Evolutionary conservation across 176 grass and related monocot genomes (phyloP).

Genomic region (Hyparrhenia diplandra): DNA sequence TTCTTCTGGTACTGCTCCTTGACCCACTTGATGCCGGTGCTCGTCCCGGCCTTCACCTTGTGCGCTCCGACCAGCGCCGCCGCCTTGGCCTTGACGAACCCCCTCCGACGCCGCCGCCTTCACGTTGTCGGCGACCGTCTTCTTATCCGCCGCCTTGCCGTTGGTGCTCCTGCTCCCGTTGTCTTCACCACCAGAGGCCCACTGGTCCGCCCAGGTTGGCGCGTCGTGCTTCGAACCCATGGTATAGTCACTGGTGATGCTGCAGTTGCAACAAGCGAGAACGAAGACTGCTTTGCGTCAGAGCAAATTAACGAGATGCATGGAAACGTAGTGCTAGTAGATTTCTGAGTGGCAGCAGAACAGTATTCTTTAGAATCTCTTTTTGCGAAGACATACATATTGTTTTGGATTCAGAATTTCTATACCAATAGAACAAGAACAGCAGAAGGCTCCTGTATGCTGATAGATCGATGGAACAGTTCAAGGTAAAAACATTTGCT

Average conservation of each 20-base stretch:
- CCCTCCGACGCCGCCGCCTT: conserved; percentile 48
- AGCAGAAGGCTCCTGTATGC: neutral
- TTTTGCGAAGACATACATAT: too few species aligned
- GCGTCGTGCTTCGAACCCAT: conserved; percentile 38
- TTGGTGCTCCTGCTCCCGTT: neutral
- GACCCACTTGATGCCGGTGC: conserved; percentile 60
- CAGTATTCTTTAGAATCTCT: too few species aligned
- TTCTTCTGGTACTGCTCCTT: conserved; percentile 72
- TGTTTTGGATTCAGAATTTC: neutral
- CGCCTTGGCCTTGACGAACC: conserved; percentile 58
- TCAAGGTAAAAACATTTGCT: neutral
- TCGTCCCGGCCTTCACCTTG: conserved; percentile 58
- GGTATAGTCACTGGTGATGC: neutral
- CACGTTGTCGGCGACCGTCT: conserved; percentile 29
- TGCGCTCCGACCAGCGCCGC: conserved; percentile 45
- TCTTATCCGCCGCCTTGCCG: neutral
- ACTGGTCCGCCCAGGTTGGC: conserved; percentile 54
- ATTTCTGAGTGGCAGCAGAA: too few species aligned
- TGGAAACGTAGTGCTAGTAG: too few species aligned
- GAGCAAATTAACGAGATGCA: neutral
- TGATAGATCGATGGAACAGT: neutral
- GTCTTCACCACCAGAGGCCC: conserved; percentile 32
- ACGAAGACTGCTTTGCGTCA: neutral
- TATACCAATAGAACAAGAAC: neutral
- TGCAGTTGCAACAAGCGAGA: neutral